Evolutionary conservation across 352 stramenopile genomes (phyloP).

Genomic region (Phytopythium oedochilum): DNA sequence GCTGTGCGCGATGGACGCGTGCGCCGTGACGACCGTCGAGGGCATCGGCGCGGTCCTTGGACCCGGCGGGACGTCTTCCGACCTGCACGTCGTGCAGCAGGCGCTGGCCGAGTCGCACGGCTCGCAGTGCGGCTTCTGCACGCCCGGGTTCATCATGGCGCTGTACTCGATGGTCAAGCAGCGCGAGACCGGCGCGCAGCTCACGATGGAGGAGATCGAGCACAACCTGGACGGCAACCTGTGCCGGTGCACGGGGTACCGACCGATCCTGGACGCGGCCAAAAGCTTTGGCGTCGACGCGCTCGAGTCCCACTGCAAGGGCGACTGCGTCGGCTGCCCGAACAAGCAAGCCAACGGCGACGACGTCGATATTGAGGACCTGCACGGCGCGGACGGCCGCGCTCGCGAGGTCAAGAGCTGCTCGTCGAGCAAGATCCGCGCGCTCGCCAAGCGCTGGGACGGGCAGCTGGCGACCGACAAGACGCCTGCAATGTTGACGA

Average conservation of each 20-base stretch:
- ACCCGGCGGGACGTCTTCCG: constrained; percentile 18
- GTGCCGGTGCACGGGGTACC: constrained; percentile 92
- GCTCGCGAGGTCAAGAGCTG: constrained; percentile 47
- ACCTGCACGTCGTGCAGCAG: constrained; percentile 83
- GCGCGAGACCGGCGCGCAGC: constrained; percentile 54
- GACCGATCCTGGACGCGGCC: constrained; percentile 78
- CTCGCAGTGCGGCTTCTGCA: constrained; percentile 94
- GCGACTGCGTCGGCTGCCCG: constrained; percentile 57
- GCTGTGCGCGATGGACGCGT: constrained; percentile 76
- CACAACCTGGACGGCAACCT: constrained; percentile 95
- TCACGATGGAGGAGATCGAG: constrained; percentile 88
- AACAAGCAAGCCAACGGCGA: constrained; percentile 42
- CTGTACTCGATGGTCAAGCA: constrained; percentile 81
- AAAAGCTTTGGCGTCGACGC: constrained; percentile 84
- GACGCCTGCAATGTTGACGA: constrained; percentile 15
- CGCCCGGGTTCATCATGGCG: constrained; percentile 86
- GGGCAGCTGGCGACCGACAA: constrained; percentile 8
- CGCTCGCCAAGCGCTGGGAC: constrained; percentile 36
- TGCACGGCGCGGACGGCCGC: constrained; percentile 20
- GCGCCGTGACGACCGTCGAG: constrained; percentile 86
- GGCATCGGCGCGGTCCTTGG: constrained; percentile 46
- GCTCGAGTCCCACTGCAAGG: constrained; percentile 51
- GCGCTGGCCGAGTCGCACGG: constrained; percentile 90
- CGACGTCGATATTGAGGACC: constrained; percentile 51
- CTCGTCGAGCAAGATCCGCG: constrained; percentile 64